A percentile compares a stretch with the other conserved stretches of the same genome.
Evolutionary conservation across 805 yeast genomes (phyloP).

Genomic region (Metschnikowia anglica): DNA sequence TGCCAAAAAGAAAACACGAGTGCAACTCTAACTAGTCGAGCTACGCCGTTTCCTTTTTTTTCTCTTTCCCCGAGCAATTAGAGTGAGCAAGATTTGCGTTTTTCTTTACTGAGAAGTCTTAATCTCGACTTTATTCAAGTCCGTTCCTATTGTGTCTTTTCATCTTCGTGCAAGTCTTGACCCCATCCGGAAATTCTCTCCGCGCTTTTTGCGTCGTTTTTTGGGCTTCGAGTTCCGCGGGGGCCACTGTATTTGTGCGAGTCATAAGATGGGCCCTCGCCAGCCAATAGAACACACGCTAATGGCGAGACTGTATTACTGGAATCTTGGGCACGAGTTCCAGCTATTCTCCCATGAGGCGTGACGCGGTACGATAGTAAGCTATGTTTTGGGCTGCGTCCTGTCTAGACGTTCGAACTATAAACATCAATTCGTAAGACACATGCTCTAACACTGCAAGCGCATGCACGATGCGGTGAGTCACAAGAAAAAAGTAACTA

Average conservation of each 20-base stretch:
- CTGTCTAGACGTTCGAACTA: too few relatives aligned
- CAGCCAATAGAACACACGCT: background rate
- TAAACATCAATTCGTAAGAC: too few relatives aligned
- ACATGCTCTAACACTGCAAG: too few relatives aligned
- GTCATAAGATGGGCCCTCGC: too few relatives aligned
- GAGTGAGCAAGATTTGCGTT: background rate
- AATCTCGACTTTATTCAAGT: too few relatives aligned
- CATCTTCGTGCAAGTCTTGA: background rate
- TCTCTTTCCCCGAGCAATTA: background rate
- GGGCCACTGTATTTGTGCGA: background rate
- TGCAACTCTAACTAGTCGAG: background rate
- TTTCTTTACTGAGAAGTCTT: background rate
- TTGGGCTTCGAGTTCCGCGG: background rate
- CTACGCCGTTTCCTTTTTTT: background rate
- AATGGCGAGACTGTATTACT: background rate
- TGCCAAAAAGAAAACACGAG: background rate
- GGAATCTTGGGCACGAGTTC: background rate
- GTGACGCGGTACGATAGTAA: background rate
- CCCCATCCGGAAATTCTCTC: background rate
- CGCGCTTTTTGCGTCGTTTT: background rate
- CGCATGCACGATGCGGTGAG: background rate
- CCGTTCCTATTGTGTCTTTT: background rate
- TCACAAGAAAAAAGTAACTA: background rate
- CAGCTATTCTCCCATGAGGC: background rate
- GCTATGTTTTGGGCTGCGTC: too few relatives aligned